These are phyloP conservation scores for Wickerhamiella cacticola DNA, from an alignment of 805 yeast species.

Conservation along the genomic window DNA sequence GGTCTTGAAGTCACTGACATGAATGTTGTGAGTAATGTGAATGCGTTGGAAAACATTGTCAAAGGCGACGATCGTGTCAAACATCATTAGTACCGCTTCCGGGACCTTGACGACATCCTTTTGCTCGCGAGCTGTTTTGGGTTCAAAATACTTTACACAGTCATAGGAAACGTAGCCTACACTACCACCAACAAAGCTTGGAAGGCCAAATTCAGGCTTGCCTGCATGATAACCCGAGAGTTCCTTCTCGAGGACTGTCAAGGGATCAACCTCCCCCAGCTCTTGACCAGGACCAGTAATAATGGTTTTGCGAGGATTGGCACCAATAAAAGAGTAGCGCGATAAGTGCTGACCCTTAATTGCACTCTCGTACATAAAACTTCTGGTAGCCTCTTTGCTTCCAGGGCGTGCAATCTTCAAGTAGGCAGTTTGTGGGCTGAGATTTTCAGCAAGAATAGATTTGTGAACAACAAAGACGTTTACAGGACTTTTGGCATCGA, in stretches of 20 bases:
- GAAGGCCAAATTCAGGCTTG: constrained; percentile 61
- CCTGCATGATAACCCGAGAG: constrained; percentile 54
- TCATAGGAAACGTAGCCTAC: constrained; percentile 93
- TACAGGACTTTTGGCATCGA: constrained; percentile 31
- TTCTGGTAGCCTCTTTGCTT: constrained; percentile 38
- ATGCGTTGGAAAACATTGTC: constrained; percentile 91
- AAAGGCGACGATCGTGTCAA: constrained; percentile 78
- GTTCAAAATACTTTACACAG: constrained; percentile 94
- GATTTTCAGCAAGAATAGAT: constrained; percentile 57
- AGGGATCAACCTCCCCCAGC: constrained; percentile 62
- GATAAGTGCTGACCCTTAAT: constrained; percentile 79
- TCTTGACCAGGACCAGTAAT: constrained; percentile 63
- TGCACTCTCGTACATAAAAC: constrained; percentile 83
- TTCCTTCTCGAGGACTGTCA: constrained; percentile 61
- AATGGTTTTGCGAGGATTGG: constrained; percentile 68
- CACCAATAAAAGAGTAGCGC: constrained; percentile 84
- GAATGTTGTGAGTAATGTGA: constrained; percentile 75
- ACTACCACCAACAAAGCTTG: constrained; percentile 88
- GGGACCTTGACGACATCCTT: constrained; percentile 78
- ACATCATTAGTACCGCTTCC: constrained; percentile 84
- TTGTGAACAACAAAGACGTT: constrained; percentile 76
- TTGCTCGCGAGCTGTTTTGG: constrained; percentile 62
- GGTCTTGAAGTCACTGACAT: constrained; percentile 17
- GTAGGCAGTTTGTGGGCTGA: constrained; percentile 87
- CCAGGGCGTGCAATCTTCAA: constrained; percentile 64